phyloP scores from a whole-genome alignment of 768 basidiomycete genomes.

The Hygrophorus pudorinus region DNA sequence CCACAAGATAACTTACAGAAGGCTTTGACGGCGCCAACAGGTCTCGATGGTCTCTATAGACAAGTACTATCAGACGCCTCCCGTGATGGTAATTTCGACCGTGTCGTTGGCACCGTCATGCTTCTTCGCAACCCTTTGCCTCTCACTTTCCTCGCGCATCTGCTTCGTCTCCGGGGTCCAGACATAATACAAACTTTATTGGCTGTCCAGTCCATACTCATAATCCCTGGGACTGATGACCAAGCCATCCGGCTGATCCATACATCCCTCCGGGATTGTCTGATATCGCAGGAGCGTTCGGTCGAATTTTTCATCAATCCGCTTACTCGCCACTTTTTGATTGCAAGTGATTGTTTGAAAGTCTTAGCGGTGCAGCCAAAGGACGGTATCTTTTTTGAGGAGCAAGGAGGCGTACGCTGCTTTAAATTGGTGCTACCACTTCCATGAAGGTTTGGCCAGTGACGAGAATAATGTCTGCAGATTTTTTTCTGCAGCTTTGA shows the following conservation, averaged over 20 bases:
- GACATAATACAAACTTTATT: slow-evolving; percentile 1
- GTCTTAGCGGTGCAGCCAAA: neutral
- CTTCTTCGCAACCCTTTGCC: neutral
- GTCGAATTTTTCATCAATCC: slow-evolving; percentile 2
- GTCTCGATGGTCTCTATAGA: slow-evolving; percentile 9
- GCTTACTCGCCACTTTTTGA: neutral
- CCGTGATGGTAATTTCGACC: neutral
- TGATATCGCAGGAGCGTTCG: neutral
- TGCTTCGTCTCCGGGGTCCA: slow-evolving; percentile 2
- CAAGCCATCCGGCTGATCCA: slow-evolving; percentile 15
- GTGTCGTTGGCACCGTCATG: slow-evolving; percentile 7
- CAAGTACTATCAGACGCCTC: slow-evolving; percentile 5
- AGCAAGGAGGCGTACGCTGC: neutral
- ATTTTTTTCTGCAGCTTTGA: too few relatives aligned
- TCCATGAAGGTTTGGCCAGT: neutral
- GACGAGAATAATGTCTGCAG: too few relatives aligned
- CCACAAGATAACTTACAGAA: slow-evolving; percentile 4
- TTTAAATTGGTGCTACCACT: neutral
- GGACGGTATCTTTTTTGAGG: neutral
- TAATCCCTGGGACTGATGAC: slow-evolving; percentile 5
- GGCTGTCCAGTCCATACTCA: slow-evolving; percentile 7
- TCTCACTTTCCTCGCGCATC: neutral
- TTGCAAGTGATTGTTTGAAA: neutral
- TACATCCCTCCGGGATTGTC: neutral
- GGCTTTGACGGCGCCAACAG: neutral